A percentile compares a stretch with the other conserved stretches of the same genome.
These are phyloP conservation scores for Suillus spraguei DNA, from an alignment of 768 basidiomycete genomes.

Conservation along the genomic window DNA sequence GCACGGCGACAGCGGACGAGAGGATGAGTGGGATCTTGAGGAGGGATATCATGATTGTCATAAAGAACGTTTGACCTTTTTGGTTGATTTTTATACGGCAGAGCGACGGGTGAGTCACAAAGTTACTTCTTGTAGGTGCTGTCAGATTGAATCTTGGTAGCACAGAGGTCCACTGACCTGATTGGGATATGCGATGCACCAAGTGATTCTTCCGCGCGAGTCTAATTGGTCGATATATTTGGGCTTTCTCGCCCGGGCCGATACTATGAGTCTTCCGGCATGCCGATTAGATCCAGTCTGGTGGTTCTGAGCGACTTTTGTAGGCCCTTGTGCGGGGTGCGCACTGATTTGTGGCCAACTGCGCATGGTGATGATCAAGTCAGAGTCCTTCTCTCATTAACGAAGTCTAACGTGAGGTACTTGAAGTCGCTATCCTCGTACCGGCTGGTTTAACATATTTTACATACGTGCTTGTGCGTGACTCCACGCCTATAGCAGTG, in stretches of 20 bases:
- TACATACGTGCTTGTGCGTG: too few species aligned
- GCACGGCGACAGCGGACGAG: conserved; percentile 42
- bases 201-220: neutral
- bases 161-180: neutral
- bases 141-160: neutral
- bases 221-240: neutral
- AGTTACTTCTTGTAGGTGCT: neutral
- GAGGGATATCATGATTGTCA: conserved; percentile 27
- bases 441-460: too few species aligned
- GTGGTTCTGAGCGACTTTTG: too few species aligned
- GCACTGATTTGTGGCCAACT: too few species aligned
- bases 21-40: conserved; percentile 45
- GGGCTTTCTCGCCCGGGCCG: neutral
- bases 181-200: neutral
- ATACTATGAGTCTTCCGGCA: neutral
- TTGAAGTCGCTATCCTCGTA: too few species aligned
- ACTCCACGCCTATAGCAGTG: too few species aligned
- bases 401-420: too few species aligned
- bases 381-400: too few species aligned
- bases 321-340: too few species aligned
- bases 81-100: neutral
- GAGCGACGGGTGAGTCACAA: neutral
- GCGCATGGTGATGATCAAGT: too few species aligned
- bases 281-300: too few species aligned
- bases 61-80: neutral